Conservation (phyloP, 2,329 filamentous ascomycete genomes). For the Pestalotiopsis sp. region DNA sequence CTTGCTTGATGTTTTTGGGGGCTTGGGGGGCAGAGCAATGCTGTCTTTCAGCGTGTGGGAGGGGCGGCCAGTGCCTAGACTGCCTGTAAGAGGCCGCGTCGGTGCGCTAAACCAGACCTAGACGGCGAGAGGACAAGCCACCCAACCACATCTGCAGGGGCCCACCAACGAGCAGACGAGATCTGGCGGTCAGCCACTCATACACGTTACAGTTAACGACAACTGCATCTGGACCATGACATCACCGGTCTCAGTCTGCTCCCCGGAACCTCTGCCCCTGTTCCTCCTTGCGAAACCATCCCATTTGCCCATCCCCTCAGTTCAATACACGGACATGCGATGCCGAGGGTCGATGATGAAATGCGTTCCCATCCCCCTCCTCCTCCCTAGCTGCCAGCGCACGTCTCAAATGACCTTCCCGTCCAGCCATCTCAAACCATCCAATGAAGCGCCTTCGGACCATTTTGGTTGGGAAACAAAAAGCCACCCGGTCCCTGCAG, state of each 20-base stretch:
- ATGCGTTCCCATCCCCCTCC: neutral
- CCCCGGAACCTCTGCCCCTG: neutral
- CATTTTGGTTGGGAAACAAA: neutral
- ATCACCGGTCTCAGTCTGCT: neutral
- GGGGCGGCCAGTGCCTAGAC: no score
- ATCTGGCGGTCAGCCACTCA: neutral
- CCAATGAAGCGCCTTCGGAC: neutral
- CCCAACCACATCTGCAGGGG: neutral
- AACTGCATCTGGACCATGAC: neutral
- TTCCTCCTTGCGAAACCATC: neutral
- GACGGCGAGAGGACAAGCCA: neutral
- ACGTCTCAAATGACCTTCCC: neutral
- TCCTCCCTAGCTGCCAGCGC: neutral
- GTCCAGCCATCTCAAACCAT: neutral
- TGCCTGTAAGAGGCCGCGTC: neutral
- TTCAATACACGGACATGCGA: neutral
- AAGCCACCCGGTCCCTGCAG: neutral
- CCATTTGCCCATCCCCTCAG: neutral
- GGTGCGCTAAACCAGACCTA: neutral
- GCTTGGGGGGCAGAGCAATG: neutral
- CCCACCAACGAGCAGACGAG: neutral
- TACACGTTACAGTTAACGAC: neutral
- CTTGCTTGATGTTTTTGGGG: neutral
- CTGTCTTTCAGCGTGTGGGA: no score
- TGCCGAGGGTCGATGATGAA: conserved; percentile 5